Evolutionary conservation across 345 rosid species (phyloP), one percentile per base, ranked within the genome.

Genomic region (Odontarrhena argentea): DNA sequence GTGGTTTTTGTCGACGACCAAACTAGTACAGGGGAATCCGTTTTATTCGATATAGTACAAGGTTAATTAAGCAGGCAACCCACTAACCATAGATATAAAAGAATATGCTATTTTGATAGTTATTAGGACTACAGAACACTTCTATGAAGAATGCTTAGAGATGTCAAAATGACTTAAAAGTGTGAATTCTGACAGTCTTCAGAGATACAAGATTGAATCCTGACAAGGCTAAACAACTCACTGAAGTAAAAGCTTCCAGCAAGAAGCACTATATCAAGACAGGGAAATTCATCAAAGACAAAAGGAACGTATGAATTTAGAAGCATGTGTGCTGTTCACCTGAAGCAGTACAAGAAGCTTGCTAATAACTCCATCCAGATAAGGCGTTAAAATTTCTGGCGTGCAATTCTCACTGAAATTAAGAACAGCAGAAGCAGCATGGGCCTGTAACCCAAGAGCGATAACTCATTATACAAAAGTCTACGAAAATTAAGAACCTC

Each of bases 341-440:
- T 87, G 89, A 51, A 87, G 76, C 13, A 87, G 86, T 13, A 84
- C 76, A 69, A 87, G 89, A 78, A 87, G 84, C 74, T 87, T 87
- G 84, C 89, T 77, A 71, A 87, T 88, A 38, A 87, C 79, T 37
- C 86, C 89, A 76, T 87, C 86, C 28, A 87, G 63, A 69, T 87
- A 87, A 32, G 85, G 85, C 6, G 83, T 83, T 68, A 87, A 74
- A 57, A 87, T 78, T 55, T 87, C 87, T 24, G 89, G 87, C 24
- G 87, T 81, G 68, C 87, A 87, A 57, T 84, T 83, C 69, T 87
- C 89, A 69, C 92, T 87, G 57, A 83, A 87, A 73, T 84, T 84
- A 50, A 84, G 92, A 42, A 87, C 85, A n/a, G 92, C 92, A 6
- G 92, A 87, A 48, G 87, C 87, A 70, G 89, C 87, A 81, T 87